phyloP scores from a whole-genome alignment of 208 protist species.

The Phytomonas francai region DNA sequence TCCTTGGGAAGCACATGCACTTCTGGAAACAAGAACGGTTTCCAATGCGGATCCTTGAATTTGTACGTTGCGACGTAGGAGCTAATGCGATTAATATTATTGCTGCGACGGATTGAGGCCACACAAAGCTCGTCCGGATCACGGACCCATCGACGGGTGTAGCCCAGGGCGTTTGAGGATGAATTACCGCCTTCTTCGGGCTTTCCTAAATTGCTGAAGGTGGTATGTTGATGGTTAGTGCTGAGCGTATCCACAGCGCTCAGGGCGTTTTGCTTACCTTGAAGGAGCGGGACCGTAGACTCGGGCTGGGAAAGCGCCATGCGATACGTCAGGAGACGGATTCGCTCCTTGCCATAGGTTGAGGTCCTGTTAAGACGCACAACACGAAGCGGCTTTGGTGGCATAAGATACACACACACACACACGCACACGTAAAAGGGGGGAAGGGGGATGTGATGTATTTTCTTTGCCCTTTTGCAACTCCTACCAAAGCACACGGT shows the following conservation, averaged over 20 bases:
- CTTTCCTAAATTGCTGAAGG: neutral
- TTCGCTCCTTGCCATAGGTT: slow-evolving; percentile 10
- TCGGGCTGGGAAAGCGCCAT: slow-evolving; percentile 61
- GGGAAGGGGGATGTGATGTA: neutral
- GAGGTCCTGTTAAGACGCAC: slow-evolving; percentile 6
- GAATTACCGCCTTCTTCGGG: neutral
- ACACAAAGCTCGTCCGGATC: slow-evolving; percentile 81
- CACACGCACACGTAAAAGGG: neutral
- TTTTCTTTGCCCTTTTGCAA: neutral
- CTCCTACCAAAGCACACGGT: neutral
- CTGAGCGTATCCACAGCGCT: neutral
- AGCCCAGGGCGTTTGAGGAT: neutral
- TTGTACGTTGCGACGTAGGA: slow-evolving; percentile 85
- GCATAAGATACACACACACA: neutral
- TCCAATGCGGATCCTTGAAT: slow-evolving; percentile 79
- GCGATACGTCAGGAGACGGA: slow-evolving; percentile 58
- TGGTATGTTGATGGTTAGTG: neutral
- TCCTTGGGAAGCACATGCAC: slow-evolving; percentile 35
- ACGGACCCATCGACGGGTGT: slow-evolving; percentile 69
- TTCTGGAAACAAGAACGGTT: slow-evolving; percentile 61
- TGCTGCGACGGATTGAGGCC: slow-evolving; percentile 57
- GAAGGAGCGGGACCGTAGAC: slow-evolving; percentile 44
- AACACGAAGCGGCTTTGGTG: slow-evolving; percentile 1
- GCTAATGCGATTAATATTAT: slow-evolving; percentile 71
- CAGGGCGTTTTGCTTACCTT: neutral